Base-by-base conservation (phyloP, 2,329 filamentous ascomycete species). In the Pestalotiopsis sp. region DNA sequence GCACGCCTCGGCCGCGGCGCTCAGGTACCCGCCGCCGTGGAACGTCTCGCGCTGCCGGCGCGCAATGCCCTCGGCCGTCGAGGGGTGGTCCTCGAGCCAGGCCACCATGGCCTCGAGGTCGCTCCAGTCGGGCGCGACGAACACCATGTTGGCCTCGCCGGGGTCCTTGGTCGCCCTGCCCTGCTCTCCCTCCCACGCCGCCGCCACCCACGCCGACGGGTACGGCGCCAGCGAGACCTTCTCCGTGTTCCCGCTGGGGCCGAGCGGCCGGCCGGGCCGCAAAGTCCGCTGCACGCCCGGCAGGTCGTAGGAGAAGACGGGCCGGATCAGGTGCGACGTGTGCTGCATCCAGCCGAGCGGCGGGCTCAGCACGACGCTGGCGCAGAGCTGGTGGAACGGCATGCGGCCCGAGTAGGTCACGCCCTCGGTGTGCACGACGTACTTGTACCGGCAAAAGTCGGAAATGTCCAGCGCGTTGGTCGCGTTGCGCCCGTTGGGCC, bases 401-500 rank as follows among this genome's bases (percentile, higher is more conserved):
- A 87, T 82, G 13, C 85, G 81, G 1, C 85, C 85, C 66, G 81
- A 84, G 77, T 87, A 87, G 3, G 84, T 82, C n/a, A 87, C 78
- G 5, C 85, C 85, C 77, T 87, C 85, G 6, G 85, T 87, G 75
- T 87, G 82, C 31, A 87, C 75, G 57, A 87, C 77, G 75, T 87
- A 87, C 67, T 81, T 82, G 75, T 85, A 84, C 66, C 77, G 77
- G 76, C 86, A 87, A 70, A 87, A 87, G 61, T 84, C 84, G 70
- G 85, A 81, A 71, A 87, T 84, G 9, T 72, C 70, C 11, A 87
- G 71, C 9, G 81, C 81, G 77, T 88, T 87, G 69, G 67, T 76
- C 14, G 80, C 79, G 68, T 80, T 79, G 11, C 68, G 68, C 20
- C 76, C 77, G 31, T 75, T 76, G 9, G 68, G 71, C 7, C 60